Percentiles rank a stretch among this genome's conserved stretches.
Conservation (phyloP, 148 eudicot species). For the Silene uniflora region DNA sequence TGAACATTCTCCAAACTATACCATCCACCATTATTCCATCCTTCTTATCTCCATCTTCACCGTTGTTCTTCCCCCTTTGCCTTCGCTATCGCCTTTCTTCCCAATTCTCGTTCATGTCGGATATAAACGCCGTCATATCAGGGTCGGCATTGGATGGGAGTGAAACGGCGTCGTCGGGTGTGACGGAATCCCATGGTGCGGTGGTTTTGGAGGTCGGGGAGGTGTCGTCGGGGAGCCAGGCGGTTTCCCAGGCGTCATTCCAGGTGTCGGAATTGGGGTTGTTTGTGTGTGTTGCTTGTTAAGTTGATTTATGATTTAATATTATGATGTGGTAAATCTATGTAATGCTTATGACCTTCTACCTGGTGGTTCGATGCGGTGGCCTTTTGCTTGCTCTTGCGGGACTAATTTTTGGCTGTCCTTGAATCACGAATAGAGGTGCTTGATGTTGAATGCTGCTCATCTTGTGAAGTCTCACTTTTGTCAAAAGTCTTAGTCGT, state of each 20-base stretch:
- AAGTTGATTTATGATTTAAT: too few relatives aligned
- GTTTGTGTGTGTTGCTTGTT: too few relatives aligned
- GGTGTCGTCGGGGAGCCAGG: constrained; percentile 81
- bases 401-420: too few relatives aligned
- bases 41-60: constrained; percentile 10
- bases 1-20: too few relatives aligned
- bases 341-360: too few relatives aligned
- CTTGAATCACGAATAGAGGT: too few relatives aligned
- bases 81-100: constrained; percentile 26
- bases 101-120: constrained; percentile 81
- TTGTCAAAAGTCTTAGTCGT: too few relatives aligned
- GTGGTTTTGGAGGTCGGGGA: constrained; percentile 37
- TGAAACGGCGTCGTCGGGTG: constrained; percentile 37
- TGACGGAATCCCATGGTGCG: constrained; percentile 54
- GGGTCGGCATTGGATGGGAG: constrained; percentile 41
- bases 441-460: too few relatives aligned
- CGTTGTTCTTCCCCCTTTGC: not conserved
- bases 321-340: too few relatives aligned
- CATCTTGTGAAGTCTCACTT: too few relatives aligned
- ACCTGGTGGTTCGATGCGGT: too few relatives aligned
- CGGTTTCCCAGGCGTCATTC: constrained; percentile 81
- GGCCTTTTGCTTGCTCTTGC: too few relatives aligned
- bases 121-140: constrained; percentile 78
- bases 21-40: constrained; percentile 21
- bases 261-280: constrained; percentile 38